Evolutionary conservation across 1,284 basidiomycete genomes (phyloP).

Genomic region (Mycena citricolor): DNA sequence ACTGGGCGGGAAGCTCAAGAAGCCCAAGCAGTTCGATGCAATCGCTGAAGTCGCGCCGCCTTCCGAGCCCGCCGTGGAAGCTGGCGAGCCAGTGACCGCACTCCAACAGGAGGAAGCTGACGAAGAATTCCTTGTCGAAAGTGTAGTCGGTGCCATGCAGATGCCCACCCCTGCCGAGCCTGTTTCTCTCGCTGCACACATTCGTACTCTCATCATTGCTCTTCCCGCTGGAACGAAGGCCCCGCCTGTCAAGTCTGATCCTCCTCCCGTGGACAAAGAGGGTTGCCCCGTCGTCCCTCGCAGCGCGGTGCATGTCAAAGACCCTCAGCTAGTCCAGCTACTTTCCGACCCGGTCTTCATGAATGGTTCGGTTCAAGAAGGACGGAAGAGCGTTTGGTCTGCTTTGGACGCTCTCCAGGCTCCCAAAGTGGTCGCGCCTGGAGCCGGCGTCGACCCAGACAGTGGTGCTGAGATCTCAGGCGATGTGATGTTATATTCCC

Average conservation of each 20-base stretch:
- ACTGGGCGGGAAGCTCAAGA: conserved; percentile 20
- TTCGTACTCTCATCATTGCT: conserved; percentile 41
- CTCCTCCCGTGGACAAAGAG: conserved; percentile 23
- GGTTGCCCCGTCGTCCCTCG: conserved; percentile 35
- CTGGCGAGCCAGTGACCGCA: conserved; percentile 27
- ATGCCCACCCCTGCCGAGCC: conserved; percentile 32
- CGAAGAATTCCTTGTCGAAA: conserved; percentile 3
- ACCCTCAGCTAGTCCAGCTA: conserved; percentile 45
- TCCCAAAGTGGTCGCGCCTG: conserved; percentile 14
- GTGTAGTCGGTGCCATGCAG: conserved; percentile 8
- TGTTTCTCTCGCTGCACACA: conserved; percentile 39
- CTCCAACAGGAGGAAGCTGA: conserved; percentile 2
- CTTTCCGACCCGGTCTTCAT: conserved; percentile 56
- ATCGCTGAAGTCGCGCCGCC: neutral
- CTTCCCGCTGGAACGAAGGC: conserved; percentile 31
- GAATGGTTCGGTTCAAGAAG: conserved; percentile 48
- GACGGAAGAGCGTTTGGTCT: conserved; percentile 55
- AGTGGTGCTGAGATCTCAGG: conserved; percentile 42
- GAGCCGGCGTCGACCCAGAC: conserved; percentile 29
- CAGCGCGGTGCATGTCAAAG: conserved; percentile 26
- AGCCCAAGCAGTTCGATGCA: conserved; percentile 13
- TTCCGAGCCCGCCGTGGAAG: conserved; percentile 33
- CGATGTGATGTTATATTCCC: conserved; percentile 65
- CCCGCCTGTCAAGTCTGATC: conserved; percentile 18
- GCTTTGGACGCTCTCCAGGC: conserved; percentile 48